Conservation (phyloP, 2,329 filamentous ascomycete genomes). For the Fusarium kyushuense region DNA sequence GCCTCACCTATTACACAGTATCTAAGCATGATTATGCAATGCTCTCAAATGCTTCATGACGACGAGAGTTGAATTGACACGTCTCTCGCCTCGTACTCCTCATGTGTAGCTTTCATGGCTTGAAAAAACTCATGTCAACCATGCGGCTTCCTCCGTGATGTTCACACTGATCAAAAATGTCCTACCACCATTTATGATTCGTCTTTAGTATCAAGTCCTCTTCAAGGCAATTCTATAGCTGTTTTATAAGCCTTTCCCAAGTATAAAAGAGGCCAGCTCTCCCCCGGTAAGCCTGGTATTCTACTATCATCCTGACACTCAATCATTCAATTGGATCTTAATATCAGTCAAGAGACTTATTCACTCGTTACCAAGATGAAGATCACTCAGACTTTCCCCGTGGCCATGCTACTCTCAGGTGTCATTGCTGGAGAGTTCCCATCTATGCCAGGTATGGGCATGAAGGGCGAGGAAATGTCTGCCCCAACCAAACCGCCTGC, state of each 20-base stretch:
- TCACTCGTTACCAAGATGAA: slow-evolving; percentile 22
- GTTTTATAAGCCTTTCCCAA: no score
- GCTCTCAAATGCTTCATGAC: background rate
- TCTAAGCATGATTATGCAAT: background rate
- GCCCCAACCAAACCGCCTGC: slow-evolving; percentile 43
- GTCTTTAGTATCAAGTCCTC: background rate
- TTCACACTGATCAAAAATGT: background rate
- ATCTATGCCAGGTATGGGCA: background rate
- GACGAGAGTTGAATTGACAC: background rate
- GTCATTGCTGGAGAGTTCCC: slow-evolving; percentile 9
- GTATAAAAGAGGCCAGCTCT: background rate
- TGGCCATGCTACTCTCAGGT: slow-evolving; percentile 16
- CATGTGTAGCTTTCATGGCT: background rate
- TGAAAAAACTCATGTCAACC: background rate
- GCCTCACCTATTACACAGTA: background rate
- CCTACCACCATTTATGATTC: background rate
- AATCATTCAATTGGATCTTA: background rate
- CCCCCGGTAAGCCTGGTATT: background rate
- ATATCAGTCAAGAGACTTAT: background rate
- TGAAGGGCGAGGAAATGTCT: background rate
- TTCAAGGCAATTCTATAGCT: background rate
- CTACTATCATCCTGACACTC: background rate
- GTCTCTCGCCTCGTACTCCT: background rate
- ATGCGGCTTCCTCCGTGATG: slow-evolving; percentile 4
- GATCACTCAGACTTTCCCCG: background rate